Evolutionary conservation across 306 rosid species (phyloP).

Genomic region (Lablab purpureus): DNA sequence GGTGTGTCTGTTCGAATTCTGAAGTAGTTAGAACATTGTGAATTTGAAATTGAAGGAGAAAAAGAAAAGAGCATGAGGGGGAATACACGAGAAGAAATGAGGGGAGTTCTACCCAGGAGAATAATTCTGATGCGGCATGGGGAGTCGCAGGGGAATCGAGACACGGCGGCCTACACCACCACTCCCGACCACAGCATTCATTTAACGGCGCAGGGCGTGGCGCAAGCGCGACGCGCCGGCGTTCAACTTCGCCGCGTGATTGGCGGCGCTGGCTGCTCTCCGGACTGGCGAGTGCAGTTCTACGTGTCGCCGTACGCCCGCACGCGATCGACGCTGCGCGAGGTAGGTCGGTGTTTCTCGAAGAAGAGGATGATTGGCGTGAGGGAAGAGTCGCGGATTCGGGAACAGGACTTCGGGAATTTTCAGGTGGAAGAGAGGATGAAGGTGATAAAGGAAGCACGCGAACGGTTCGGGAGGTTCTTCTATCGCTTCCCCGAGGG

Average conservation of each 20-base stretch:
- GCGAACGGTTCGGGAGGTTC: conserved; percentile 77
- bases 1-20: too few species aligned
- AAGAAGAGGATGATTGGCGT: conserved; percentile 78
- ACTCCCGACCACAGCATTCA: conserved; percentile 79
- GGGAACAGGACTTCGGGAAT: conserved; percentile 95
- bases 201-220: conserved; percentile 61
- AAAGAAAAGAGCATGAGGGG: neutral
- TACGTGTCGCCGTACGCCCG: conserved; percentile 90
- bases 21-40: too few species aligned
- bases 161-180: conserved; percentile 74
- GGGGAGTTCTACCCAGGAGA: conserved; percentile 71
- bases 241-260: conserved; percentile 46
- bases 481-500: conserved; percentile 96
- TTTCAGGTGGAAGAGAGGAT: conserved; percentile 87
- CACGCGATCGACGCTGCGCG: conserved; percentile 81
- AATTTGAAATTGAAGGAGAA: too few species aligned
- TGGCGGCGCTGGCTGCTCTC: conserved; percentile 45
- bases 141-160: conserved; percentile 83
- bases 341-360: conserved; percentile 70
- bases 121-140: conserved; percentile 92
- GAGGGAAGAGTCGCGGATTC: conserved; percentile 83
- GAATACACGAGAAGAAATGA: neutral
- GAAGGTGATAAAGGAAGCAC: conserved; percentile 61
- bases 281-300: conserved; percentile 81
- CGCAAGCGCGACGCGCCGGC: conserved; percentile 75